phyloP scores from a whole-genome alignment of 352 stramenopile genomes.

The Phytophthora lateralis region DNA sequence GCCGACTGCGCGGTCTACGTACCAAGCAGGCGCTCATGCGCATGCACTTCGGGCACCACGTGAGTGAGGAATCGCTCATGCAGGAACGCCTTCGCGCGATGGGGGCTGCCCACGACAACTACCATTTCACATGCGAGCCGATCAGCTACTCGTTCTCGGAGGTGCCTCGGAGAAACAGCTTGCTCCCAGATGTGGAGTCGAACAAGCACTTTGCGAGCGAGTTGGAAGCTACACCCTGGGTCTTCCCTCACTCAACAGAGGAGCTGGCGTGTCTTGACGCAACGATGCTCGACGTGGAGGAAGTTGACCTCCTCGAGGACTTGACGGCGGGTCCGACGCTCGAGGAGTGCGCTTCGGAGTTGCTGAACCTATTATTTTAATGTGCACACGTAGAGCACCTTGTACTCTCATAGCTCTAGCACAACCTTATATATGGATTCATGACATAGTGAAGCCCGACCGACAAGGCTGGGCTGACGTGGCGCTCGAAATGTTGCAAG shows the following conservation, averaged over 20 bases:
- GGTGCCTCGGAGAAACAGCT: not conserved
- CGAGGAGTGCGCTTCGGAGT: slow-evolving; percentile 63
- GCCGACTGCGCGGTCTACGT: slow-evolving; percentile 59
- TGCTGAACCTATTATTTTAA: slow-evolving; percentile 69
- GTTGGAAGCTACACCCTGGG: slow-evolving; percentile 7
- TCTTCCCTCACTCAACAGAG: slow-evolving; percentile 6
- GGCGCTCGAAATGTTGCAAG: slow-evolving; percentile 14
- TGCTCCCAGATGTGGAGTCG: not conserved
- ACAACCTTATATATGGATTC: no score
- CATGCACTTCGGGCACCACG: slow-evolving; percentile 67
- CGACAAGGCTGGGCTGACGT: not conserved
- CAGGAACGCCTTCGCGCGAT: slow-evolving; percentile 63
- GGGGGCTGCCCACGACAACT: slow-evolving; percentile 4
- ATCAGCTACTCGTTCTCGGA: slow-evolving; percentile 6
- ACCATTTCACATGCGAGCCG: slow-evolving; percentile 8
- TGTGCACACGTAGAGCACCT: slow-evolving; percentile 9
- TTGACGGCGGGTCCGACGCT: slow-evolving; percentile 46
- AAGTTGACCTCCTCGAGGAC: slow-evolving; percentile 36
- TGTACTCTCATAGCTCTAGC: not conserved
- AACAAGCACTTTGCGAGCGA: slow-evolving; percentile 9
- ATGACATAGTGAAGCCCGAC: not conserved
- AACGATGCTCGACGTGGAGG: slow-evolving; percentile 9
- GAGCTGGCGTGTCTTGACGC: slow-evolving; percentile 19
- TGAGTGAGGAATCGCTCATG: slow-evolving; percentile 68
- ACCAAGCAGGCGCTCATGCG: slow-evolving; percentile 80